These are phyloP conservation scores for Sphaerostilbella broomeana DNA, from an alignment of 2,329 filamentous ascomycete genomes.

Conservation along the genomic window DNA sequence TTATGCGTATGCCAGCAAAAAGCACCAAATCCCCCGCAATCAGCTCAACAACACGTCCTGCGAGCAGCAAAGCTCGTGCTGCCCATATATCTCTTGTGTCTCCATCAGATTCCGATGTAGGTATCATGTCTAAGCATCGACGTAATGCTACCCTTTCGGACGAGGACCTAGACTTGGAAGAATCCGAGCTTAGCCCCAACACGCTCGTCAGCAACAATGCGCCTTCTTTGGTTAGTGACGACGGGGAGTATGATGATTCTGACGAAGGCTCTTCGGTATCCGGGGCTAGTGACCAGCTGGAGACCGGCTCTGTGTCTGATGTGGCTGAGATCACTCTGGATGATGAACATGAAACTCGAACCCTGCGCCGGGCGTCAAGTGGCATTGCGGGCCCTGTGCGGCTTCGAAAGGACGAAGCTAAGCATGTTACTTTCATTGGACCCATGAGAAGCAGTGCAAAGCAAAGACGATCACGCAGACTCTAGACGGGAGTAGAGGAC, in stretches of 20 bases:
- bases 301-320: slow-evolving; percentile 54
- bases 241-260: slow-evolving; percentile 70
- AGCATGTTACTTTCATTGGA: slow-evolving; percentile 50
- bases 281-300: slow-evolving; percentile 49
- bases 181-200: slow-evolving; percentile 61
- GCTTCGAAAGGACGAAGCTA: slow-evolving; percentile 48
- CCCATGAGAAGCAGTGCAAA: slow-evolving; percentile 39
- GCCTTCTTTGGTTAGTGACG: slow-evolving; percentile 72
- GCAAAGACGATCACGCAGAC: slow-evolving; percentile 25
- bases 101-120: slow-evolving; percentile 22
- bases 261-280: slow-evolving; percentile 57
- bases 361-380: slow-evolving; percentile 38
- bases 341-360: slow-evolving; percentile 44
- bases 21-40: slow-evolving; percentile 44
- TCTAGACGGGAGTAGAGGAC: too few relatives aligned
- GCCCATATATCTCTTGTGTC: slow-evolving; percentile 35
- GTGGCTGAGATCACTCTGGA: slow-evolving; percentile 57
- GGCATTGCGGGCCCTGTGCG: slow-evolving; percentile 40
- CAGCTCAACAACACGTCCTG: slow-evolving; percentile 38
- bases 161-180: slow-evolving; percentile 47
- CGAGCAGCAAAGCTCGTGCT: slow-evolving; percentile 51
- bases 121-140: slow-evolving; percentile 17
- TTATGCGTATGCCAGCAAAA: slow-evolving; percentile 54
- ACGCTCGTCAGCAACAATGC: slow-evolving; percentile 68
- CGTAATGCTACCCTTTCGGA: slow-evolving; percentile 26